Evolutionary conservation across 768 basidiomycete genomes (phyloP).

Genomic region (Panaeolus cyanescens): DNA sequence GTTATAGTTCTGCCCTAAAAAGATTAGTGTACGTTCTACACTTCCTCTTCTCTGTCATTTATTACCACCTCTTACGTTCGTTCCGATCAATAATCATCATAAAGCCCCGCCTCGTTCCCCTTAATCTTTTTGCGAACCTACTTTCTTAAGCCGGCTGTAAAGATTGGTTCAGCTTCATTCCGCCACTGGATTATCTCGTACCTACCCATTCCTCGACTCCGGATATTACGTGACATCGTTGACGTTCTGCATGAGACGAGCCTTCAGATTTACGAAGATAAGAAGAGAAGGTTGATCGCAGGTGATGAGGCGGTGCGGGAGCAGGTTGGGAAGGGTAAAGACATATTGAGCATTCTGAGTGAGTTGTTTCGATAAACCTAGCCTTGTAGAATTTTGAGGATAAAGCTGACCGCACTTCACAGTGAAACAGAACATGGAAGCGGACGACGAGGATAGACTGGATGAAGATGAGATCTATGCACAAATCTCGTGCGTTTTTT

Average conservation of each 20-base stretch:
- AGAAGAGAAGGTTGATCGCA: slow-evolving; percentile 32
- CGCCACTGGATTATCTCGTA: slow-evolving; percentile 31
- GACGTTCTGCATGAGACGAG: slow-evolving; percentile 38
- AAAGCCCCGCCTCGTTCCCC: slow-evolving; percentile 12
- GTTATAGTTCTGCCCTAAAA: slow-evolving; percentile 33
- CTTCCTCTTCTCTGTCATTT: not conserved
- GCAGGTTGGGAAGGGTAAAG: slow-evolving; percentile 40
- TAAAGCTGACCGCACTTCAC: not conserved
- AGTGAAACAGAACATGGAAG: slow-evolving; percentile 39
- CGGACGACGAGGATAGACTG: slow-evolving; percentile 21
- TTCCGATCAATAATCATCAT: not conserved
- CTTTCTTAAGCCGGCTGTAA: slow-evolving; percentile 19
- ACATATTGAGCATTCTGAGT: slow-evolving; percentile 50
- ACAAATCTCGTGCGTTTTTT: slow-evolving; percentile 10
- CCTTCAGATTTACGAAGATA: slow-evolving; percentile 34
- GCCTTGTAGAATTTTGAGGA: not conserved
- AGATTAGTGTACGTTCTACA: slow-evolving; percentile 27
- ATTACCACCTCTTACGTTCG: not conserved
- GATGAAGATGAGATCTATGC: slow-evolving; percentile 21
- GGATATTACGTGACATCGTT: slow-evolving; percentile 31
- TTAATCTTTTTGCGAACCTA: slow-evolving; percentile 14
- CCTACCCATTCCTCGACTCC: slow-evolving; percentile 31
- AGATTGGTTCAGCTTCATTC: slow-evolving; percentile 28
- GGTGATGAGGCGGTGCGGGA: slow-evolving; percentile 32
- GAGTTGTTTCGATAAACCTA: slow-evolving; percentile 10